These are phyloP conservation scores for Stephania cephalantha DNA, from an alignment of 164 flowering plant species.

Conservation along the genomic window DNA sequence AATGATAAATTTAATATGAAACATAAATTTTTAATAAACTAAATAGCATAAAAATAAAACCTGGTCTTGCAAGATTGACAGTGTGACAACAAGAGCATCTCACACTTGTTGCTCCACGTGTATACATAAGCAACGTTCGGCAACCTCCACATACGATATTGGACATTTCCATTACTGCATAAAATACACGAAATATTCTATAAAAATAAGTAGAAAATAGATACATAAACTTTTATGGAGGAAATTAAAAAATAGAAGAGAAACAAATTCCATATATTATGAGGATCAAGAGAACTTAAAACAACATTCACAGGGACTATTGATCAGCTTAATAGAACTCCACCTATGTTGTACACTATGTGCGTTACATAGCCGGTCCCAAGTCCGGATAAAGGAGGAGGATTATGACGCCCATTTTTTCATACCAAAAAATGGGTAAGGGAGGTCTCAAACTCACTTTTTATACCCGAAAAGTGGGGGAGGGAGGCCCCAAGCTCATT, in stretches of 20 bases:
- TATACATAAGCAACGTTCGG: constrained; percentile 77
- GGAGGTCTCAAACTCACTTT: no score
- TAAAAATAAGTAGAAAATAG: not conserved
- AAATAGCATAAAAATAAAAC: constrained; percentile 10
- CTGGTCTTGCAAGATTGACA: constrained; percentile 62
- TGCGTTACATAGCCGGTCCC: no score
- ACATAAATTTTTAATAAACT: not conserved
- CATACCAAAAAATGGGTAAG: no score
- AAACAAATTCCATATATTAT: not conserved
- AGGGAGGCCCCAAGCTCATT: no score
- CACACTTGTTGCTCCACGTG: constrained; percentile 91
- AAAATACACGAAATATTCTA: not conserved
- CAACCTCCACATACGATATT: constrained; percentile 92
- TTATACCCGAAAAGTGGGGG: no score
- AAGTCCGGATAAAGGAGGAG: no score
- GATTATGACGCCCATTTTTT: no score
- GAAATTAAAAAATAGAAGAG: not conserved
- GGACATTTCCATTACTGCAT: constrained; percentile 77
- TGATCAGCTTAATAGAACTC: not conserved
- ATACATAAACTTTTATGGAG: not conserved
- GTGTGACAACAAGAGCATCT: constrained; percentile 97
- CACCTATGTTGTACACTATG: no score
- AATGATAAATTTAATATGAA: not conserved
- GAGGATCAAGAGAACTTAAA: not conserved
- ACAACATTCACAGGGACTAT: not conserved